A percentile compares a stretch with the other conserved stretches of the same genome.
Evolutionary conservation across 805 yeast species (phyloP).

Genomic region (Naumovozyma castellii): DNA sequence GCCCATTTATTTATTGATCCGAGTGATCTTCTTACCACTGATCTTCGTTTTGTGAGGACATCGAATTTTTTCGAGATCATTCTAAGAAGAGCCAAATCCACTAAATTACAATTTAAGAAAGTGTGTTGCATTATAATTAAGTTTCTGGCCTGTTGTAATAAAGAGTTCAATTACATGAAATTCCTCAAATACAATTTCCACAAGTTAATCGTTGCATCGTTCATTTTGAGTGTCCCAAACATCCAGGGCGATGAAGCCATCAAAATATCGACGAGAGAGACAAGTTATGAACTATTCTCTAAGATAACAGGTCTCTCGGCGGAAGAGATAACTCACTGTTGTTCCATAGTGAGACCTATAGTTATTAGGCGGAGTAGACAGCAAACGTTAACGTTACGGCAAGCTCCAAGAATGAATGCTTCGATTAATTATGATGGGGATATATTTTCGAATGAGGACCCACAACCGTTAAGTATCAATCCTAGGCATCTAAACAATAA

Average conservation of each 20-base stretch:
- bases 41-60: slow-evolving; percentile 2
- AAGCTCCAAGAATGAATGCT: not conserved
- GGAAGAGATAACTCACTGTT: slow-evolving; percentile 18
- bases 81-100: slow-evolving; percentile 12
- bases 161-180: slow-evolving; percentile 15
- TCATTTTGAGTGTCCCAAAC: slow-evolving; percentile 17
- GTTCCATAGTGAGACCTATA: slow-evolving; percentile 21
- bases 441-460: not conserved
- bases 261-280: slow-evolving; percentile 10
- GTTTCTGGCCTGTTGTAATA: slow-evolving; percentile 15
- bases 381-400: slow-evolving; percentile 6
- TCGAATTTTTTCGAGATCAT: slow-evolving; percentile 10
- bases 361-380: slow-evolving; percentile 12
- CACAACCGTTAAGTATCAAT: not conserved
- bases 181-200: slow-evolving; percentile 12
- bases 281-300: slow-evolving; percentile 9
- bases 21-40: not conserved
- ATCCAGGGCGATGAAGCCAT: slow-evolving; percentile 5
- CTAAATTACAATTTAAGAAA: slow-evolving; percentile 17
- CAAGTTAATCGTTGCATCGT: slow-evolving; percentile 16
- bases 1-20: slow-evolving; percentile 5
- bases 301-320: slow-evolving; percentile 17
- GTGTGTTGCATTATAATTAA: slow-evolving; percentile 19
- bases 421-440: not conserved
- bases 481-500: not conserved